These are phyloP conservation scores for Bryoglossum gracile DNA, from an alignment of 495 filamentous ascomycete genomes.

Conservation along the genomic window DNA sequence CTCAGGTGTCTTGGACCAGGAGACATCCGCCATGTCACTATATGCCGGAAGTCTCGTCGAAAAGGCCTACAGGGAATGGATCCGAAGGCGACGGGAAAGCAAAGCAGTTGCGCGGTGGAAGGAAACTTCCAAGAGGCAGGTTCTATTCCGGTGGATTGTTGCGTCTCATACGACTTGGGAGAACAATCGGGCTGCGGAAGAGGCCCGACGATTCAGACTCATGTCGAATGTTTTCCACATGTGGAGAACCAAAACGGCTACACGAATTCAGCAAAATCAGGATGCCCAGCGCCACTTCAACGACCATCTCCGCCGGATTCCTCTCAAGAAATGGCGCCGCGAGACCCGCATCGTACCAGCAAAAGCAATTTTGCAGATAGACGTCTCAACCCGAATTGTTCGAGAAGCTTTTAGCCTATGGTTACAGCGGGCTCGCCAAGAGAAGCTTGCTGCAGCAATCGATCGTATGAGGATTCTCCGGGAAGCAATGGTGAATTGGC, in stretches of 20 bases:
- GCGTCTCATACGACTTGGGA: slow-evolving; percentile 14
- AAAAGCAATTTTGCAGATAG: slow-evolving; percentile 37
- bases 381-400: slow-evolving; percentile 41
- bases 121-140: slow-evolving; percentile 38
- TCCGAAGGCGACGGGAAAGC: slow-evolving; percentile 45
- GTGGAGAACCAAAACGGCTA: slow-evolving; percentile 23
- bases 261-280: slow-evolving; percentile 11
- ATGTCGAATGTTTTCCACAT: slow-evolving; percentile 24
- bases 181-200: slow-evolving; percentile 10
- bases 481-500: slow-evolving; percentile 59
- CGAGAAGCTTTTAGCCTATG: slow-evolving; percentile 45
- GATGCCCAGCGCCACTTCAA: slow-evolving; percentile 19
- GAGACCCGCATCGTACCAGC: slow-evolving; percentile 42
- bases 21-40: slow-evolving; percentile 35
- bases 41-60: slow-evolving; percentile 38
- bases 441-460: slow-evolving; percentile 47
- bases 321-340: slow-evolving; percentile 29
- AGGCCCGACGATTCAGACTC: slow-evolving; percentile 11
- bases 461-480: slow-evolving; percentile 46
- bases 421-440: slow-evolving; percentile 40
- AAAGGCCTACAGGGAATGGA: slow-evolving; percentile 48
- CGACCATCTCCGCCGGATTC: slow-evolving; percentile 22
- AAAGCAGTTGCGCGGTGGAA: slow-evolving; percentile 48
- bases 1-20: slow-evolving; percentile 27
- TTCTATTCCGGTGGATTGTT: slow-evolving; percentile 28